phyloP scores from a whole-genome alignment of 306 rosid species.

The Glycine tomentella region DNA sequence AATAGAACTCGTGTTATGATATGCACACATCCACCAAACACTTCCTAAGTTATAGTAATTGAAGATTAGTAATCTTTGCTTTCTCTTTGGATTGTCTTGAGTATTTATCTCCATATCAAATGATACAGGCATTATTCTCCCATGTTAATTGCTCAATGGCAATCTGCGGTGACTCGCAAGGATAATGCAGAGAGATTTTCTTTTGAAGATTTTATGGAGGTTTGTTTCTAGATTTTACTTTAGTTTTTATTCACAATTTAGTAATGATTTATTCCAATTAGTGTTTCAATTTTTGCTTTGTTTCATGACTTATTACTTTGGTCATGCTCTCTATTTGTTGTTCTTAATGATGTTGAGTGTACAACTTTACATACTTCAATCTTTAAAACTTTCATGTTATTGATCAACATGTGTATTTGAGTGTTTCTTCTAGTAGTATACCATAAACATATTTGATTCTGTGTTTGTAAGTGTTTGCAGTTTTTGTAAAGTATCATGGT shows the following conservation, averaged over 20 bases:
- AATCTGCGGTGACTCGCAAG: conserved; percentile 90
- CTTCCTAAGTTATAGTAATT: conserved; percentile 4
- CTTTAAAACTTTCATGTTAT: conserved; percentile 26
- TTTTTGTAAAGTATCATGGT: conserved; percentile 4
- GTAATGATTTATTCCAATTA: conserved; percentile 4
- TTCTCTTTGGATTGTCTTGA: conserved; percentile 27
- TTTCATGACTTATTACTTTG: conserved; percentile 16
- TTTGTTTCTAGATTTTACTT: conserved; percentile 43
- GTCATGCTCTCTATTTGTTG: conserved; percentile 12
- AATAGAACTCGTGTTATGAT: not conserved
- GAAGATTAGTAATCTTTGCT: conserved; percentile 1
- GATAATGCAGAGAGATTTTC: conserved; percentile 70
- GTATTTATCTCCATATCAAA: conserved; percentile 39
- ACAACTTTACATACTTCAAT: not conserved
- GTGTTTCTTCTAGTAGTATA: not conserved
- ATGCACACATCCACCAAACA: not conserved
- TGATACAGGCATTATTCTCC: conserved; percentile 79
- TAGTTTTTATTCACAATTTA: conserved; percentile 26
- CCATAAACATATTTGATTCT: too few species aligned
- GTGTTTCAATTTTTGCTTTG: conserved; percentile 33
- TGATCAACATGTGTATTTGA: conserved; percentile 18
- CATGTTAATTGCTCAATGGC: conserved; percentile 89
- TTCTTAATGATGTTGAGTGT: conserved; percentile 3
- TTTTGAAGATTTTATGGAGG: conserved; percentile 82
- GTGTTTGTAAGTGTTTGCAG: not conserved